These are phyloP conservation scores for Phytophthora syringae DNA, from an alignment of 352 stramenopile genomes.

Conservation along the genomic window DNA sequence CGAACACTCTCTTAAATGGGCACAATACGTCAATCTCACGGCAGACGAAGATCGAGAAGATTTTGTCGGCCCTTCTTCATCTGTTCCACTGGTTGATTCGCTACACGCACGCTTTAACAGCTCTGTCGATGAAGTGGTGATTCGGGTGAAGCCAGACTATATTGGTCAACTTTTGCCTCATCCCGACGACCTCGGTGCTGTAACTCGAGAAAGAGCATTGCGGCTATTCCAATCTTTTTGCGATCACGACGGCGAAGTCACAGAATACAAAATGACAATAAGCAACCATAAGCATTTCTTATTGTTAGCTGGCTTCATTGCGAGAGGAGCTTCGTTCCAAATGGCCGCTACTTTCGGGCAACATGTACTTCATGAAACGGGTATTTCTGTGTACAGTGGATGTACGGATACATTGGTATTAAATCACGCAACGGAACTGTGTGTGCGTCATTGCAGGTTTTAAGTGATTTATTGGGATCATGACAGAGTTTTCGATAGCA, in stretches of 20 bases:
- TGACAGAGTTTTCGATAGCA: not conserved
- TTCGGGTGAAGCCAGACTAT: not conserved
- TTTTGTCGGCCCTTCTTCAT: not conserved
- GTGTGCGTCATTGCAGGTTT: not conserved
- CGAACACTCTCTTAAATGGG: not conserved
- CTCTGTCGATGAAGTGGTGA: not conserved
- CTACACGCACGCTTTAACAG: not conserved
- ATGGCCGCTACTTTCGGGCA: not conserved
- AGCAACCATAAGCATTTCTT: not conserved
- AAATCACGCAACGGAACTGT: not conserved
- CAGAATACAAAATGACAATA: not conserved
- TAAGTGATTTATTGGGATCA: not conserved
- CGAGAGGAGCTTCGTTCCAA: conserved; percentile 1
- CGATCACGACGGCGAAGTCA: not conserved
- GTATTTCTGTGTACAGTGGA: not conserved
- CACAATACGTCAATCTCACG: not conserved
- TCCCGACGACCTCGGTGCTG: not conserved
- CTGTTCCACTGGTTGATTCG: not conserved
- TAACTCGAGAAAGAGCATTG: conserved; percentile 2
- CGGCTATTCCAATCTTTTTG: not conserved
- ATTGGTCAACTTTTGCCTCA: conserved; percentile 1
- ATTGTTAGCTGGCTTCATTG: not conserved
- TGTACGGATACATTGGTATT: not conserved
- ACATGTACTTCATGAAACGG: conserved; percentile 1
- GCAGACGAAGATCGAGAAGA: not conserved